Conservation (phyloP, 176 grass and related monocot genomes). For the Cocos nucifera region DNA sequence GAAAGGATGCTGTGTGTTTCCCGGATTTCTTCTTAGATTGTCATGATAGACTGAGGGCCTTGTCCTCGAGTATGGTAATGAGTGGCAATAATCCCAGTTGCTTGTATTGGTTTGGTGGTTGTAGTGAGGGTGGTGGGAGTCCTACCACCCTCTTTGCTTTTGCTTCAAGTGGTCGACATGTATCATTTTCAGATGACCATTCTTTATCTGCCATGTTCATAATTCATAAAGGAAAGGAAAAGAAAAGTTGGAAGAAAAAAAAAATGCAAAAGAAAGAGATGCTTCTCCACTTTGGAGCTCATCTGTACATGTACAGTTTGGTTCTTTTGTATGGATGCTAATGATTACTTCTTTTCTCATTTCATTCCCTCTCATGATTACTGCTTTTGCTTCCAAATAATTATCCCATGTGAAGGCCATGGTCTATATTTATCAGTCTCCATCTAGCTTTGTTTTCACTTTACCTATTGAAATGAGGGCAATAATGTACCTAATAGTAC, state of each 20-base stretch:
- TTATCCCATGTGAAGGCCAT: no score
- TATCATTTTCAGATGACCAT: background rate
- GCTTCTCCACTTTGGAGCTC: no score
- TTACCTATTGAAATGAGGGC: no score
- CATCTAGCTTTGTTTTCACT: no score
- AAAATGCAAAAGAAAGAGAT: slow-evolving; percentile 1
- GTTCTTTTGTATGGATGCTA: no score
- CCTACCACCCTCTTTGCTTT: background rate
- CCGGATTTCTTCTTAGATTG: slow-evolving; percentile 35
- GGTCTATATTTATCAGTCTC: no score
- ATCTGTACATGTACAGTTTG: no score
- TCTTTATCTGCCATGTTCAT: slow-evolving; percentile 25
- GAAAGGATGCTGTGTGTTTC: slow-evolving; percentile 42
- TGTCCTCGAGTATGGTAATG: slow-evolving; percentile 49
- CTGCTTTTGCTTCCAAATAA: no score
- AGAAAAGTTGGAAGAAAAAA: slow-evolving; percentile 26
- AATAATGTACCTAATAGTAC: no score
- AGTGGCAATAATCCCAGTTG: slow-evolving; percentile 80
- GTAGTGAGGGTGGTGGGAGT: slow-evolving; percentile 21
- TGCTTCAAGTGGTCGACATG: background rate
- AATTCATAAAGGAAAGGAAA: slow-evolving; percentile 75
- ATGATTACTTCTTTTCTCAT: no score
- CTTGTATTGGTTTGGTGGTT: slow-evolving; percentile 48
- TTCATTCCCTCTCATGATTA: no score
- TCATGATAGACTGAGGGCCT: slow-evolving; percentile 43